Evolutionary conservation across 352 stramenopile genomes (phyloP).

Genomic region (Globisporangium megalacanthum): DNA sequence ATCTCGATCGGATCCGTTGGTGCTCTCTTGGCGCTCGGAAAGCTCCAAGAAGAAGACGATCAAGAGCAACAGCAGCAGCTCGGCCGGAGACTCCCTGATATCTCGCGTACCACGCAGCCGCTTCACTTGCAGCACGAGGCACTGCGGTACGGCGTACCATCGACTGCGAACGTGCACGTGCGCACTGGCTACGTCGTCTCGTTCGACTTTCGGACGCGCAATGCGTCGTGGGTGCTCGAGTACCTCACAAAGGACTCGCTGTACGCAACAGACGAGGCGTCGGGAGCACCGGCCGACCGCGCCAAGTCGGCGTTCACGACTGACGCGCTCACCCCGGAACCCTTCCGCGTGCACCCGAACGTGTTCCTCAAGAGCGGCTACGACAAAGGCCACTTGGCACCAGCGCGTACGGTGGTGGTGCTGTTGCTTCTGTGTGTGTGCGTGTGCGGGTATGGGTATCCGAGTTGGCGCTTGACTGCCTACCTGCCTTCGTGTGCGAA

Average conservation of each 20-base stretch:
- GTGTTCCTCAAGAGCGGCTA: constrained; percentile 91
- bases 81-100: constrained; percentile 5
- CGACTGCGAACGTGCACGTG: constrained; percentile 59
- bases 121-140: constrained; percentile 45
- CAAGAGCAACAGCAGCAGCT: neutral
- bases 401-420: constrained; percentile 48
- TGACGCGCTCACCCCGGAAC: constrained; percentile 60
- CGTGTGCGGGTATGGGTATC: no score
- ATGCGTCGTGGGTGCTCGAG: constrained; percentile 85
- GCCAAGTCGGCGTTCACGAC: constrained; percentile 85
- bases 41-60: constrained; percentile 19
- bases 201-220: constrained; percentile 83
- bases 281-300: constrained; percentile 25
- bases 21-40: constrained; percentile 30
- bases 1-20: constrained; percentile 46
- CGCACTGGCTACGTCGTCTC: constrained; percentile 78
- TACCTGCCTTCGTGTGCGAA: neutral
- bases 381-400: constrained; percentile 93
- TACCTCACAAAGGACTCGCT: constrained; percentile 70
- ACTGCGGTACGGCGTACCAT: constrained; percentile 67
- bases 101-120: neutral
- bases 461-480: neutral
- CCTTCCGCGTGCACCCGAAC: constrained; percentile 83
- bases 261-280: constrained; percentile 51
- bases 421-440: neutral